phyloP scores from a whole-genome alignment of 2,329 filamentous ascomycete genomes.

The Ophiocordyceps sinensis region DNA sequence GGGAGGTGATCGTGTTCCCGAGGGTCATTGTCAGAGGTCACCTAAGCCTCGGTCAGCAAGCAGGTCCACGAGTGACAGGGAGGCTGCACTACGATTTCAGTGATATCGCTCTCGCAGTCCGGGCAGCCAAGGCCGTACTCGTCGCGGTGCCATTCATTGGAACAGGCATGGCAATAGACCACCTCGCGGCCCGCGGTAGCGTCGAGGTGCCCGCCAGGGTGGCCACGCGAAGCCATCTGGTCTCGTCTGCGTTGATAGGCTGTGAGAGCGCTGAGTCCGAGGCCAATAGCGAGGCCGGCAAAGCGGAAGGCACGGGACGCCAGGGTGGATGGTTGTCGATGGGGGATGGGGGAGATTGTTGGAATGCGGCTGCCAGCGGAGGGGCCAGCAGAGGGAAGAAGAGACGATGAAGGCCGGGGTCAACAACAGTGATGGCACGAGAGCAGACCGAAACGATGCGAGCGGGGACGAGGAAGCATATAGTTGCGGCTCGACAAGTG shows the following conservation, averaged over 20 bases:
- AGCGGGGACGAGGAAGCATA: too few relatives aligned
- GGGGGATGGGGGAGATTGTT: not conserved
- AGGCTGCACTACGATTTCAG: constrained; percentile 55
- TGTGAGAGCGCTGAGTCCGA: constrained; percentile 42
- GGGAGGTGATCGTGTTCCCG: constrained; percentile 23
- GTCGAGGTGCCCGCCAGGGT: constrained; percentile 28
- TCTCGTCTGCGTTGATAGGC: constrained; percentile 35
- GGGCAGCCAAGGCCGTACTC: constrained; percentile 59
- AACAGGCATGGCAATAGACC: constrained; percentile 75
- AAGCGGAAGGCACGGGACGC: constrained; percentile 41
- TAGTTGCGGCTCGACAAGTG: too few relatives aligned
- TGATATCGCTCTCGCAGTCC: constrained; percentile 61
- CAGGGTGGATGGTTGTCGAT: constrained; percentile 23
- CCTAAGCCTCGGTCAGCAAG: constrained; percentile 17
- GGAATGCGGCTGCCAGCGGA: not conserved
- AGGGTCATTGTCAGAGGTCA: constrained; percentile 47
- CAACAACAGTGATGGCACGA: not conserved
- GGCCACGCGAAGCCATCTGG: constrained; percentile 20
- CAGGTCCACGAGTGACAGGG: not conserved
- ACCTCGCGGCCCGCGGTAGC: constrained; percentile 46
- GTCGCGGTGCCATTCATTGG: constrained; percentile 66
- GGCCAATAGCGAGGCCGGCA: constrained; percentile 40
- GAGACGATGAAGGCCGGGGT: not conserved
- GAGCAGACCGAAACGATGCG: not conserved
- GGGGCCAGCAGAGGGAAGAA: not conserved